A percentile compares a stretch with the other conserved stretches of the same genome.
Conservation (phyloP, 495 filamentous ascomycete species). For the Talaromyces adpressus region DNA sequence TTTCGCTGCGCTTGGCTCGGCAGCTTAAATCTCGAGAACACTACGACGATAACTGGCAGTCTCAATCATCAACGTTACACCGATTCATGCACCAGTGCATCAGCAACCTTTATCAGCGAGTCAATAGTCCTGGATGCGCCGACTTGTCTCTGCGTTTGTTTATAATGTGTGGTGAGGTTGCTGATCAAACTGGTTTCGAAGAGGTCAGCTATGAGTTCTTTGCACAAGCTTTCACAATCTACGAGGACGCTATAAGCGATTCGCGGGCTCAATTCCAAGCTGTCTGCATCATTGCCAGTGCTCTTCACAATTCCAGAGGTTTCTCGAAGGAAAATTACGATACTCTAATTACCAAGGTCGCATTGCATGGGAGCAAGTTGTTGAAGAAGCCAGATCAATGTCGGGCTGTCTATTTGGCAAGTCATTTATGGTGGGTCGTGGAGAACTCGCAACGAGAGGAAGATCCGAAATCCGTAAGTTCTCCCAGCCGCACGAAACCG, state of each 20-base stretch:
- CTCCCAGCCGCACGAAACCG: not conserved
- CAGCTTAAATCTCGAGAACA: constrained; percentile 88
- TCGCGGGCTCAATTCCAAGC: constrained; percentile 96
- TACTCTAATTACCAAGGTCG: constrained; percentile 95
- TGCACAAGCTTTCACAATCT: constrained; percentile 95
- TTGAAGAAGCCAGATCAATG: constrained; percentile 98
- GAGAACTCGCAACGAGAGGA: constrained; percentile 81
- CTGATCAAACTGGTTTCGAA: constrained; percentile 87
- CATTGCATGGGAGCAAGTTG: constrained; percentile 92
- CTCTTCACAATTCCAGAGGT: constrained; percentile 74
- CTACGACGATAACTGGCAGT: constrained; percentile 90
- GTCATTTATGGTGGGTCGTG: constrained; percentile 95
- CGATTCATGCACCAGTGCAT: constrained; percentile 89
- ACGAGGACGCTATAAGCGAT: constrained; percentile 92
- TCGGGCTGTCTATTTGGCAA: constrained; percentile 89
- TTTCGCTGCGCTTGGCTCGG: constrained; percentile 80
- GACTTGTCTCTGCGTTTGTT: constrained; percentile 87
- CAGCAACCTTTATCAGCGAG: constrained; percentile 82
- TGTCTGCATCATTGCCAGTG: constrained; percentile 88
- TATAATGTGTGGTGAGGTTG: constrained; percentile 83
- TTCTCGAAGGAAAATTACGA: constrained; percentile 98
- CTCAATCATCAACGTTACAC: constrained; percentile 81
- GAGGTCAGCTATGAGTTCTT: constrained; percentile 98
- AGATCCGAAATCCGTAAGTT: constrained; percentile 71
- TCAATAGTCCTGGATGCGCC: constrained; percentile 65